Evolutionary conservation across 1,139 yeast species (phyloP), one percentile per base, ranked within the genome.

Genomic region (Yamadazyma membranifaciens): DNA sequence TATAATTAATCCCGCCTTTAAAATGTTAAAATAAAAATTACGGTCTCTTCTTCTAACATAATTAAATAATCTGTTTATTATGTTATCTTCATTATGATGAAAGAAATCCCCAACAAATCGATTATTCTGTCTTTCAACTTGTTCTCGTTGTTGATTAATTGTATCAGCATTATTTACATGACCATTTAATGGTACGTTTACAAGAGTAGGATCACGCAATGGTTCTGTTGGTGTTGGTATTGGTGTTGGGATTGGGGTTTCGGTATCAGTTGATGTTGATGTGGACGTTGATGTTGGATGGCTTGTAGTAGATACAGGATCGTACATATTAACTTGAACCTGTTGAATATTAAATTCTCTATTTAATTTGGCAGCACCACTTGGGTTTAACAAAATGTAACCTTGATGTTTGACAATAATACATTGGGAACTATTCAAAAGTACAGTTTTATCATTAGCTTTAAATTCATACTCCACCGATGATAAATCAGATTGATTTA

Each of bases 361-460:
- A 33, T 56, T 47, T 16, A 70, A 44, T 37, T 62, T 62, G 3
- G 67, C 60, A 11, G 59, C 46, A 0, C 73, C 79, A 4, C 67
- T 46, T 3, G 63, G 62, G 42, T 62, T 71, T 16, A 73, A 42
- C 33, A 73, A 51, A 9, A 73, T 41, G 40, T 73, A 73, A 2
- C 78, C 76, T n/a, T 54, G 56, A 31, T 58, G 60, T 25, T 65
- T 50, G 4, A 73, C 74, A 4, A 73, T 48, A 12, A 73, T 69
- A 45, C 78, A 71, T 38, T 74, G 74, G 9, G 71, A 67, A 0
- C 73, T 56, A 40, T 60, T 64, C 39, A 73, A 54, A 2, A 44
- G 40, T 0, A 66, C 65, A 9, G 42, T 48, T 11, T 46, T 44
- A 1, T 30, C 36, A 6, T 44, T 48, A 2, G 49, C 52, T 6